Conservation (phyloP, 768 basidiomycete genomes). For the Coprinopsis sp. region DNA sequence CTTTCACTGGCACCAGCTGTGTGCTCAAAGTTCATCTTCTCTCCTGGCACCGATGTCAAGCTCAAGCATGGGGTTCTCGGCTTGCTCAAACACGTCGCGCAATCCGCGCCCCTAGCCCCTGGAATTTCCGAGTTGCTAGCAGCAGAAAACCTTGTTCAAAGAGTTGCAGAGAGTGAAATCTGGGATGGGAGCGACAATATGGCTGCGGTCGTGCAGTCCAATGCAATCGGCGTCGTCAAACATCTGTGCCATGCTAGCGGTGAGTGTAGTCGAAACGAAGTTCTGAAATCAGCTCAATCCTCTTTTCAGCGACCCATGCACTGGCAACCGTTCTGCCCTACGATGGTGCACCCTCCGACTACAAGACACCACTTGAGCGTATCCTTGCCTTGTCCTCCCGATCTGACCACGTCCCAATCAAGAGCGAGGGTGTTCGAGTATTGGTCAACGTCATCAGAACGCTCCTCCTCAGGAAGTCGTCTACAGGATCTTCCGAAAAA, state of each 20-base stretch:
- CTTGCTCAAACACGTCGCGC: conserved; percentile 81
- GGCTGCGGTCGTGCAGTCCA: conserved; percentile 82
- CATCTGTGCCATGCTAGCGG: conserved; percentile 78
- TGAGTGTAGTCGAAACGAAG: conserved; percentile 29
- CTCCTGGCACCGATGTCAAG: conserved; percentile 61
- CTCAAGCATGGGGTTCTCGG: conserved; percentile 88
- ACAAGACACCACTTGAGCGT: conserved; percentile 52
- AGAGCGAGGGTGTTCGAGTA: conserved; percentile 87
- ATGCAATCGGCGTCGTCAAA: conserved; percentile 84
- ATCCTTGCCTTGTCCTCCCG: conserved; percentile 73
- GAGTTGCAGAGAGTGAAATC: conserved; percentile 56
- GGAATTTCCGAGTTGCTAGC: conserved; percentile 57
- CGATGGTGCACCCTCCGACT: conserved; percentile 19
- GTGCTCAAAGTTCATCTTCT: conserved; percentile 51
- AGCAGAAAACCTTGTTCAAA: conserved; percentile 57
- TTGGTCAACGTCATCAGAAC: conserved; percentile 83
- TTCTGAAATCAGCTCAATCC: neutral
- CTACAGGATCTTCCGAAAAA: neutral
- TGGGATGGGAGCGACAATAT: conserved; percentile 74
- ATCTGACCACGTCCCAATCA: conserved; percentile 75
- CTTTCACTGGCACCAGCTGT: conserved; percentile 60
- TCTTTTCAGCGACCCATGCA: conserved; percentile 37
- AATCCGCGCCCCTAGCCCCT: conserved; percentile 53
- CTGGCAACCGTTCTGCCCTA: conserved; percentile 49
- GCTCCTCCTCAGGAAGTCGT: conserved; percentile 54